Evolutionary conservation across 1,284 basidiomycete genomes (phyloP).

Genomic region (Sanguinoderma infundibulare): DNA sequence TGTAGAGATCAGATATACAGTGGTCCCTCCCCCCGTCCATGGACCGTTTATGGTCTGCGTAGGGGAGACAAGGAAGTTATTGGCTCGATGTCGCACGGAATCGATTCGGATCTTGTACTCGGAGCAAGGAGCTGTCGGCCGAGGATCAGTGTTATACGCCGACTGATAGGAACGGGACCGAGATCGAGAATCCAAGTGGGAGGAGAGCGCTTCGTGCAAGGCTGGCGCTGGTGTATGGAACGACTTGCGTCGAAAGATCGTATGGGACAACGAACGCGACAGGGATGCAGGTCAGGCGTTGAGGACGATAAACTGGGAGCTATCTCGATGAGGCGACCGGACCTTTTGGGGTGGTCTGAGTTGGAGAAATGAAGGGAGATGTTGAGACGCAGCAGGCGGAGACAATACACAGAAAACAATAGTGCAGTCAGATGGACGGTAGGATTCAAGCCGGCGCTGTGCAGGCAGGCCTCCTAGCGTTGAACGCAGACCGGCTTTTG

Average conservation of each 20-base stretch:
- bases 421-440: conserved; percentile 16
- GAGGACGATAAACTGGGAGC: not conserved
- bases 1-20: too few species aligned
- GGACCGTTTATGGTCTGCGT: too few species aligned
- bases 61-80: too few species aligned
- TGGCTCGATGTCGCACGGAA: too few species aligned
- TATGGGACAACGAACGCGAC: not conserved
- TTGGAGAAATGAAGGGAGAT: conserved; percentile 14
- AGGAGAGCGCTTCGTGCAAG: not conserved
- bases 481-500: not conserved
- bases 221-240: conserved; percentile 1
- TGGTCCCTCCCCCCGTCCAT: too few species aligned
- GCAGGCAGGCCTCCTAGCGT: not conserved
- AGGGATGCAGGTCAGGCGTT: conserved; percentile 1
- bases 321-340: conserved; percentile 4
- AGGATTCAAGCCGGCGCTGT: not conserved
- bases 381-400: conserved; percentile 10
- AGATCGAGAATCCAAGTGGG: not conserved
- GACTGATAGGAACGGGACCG: not conserved
- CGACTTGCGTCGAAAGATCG: not conserved
- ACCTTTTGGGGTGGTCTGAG: conserved; percentile 19
- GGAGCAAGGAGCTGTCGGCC: too few species aligned
- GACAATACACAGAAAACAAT: conserved; percentile 24
- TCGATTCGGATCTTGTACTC: too few species aligned
- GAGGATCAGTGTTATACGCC: too few species aligned